Evolutionary conservation across 371 early-diverging fungal species (phyloP), one percentile per base, ranked within the genome.

Genomic region (Mortierella polycephala): DNA sequence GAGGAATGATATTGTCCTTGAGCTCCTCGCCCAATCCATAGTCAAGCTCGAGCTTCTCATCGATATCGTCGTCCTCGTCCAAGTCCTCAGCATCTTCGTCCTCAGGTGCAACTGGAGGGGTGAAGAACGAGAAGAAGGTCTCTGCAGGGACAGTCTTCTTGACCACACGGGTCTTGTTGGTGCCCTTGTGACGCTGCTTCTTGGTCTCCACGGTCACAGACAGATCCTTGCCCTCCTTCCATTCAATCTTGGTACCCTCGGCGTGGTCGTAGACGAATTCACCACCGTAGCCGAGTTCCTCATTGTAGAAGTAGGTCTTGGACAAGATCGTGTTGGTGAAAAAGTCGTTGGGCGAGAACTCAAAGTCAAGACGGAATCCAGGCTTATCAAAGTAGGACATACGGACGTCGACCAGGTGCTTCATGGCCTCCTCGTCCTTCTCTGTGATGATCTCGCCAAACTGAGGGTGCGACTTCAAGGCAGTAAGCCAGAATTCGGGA

Each of bases 171-270:
- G 97, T 96, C 90, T 96, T 95, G 91, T 97, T 98, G 83, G 97
- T 96, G 45, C 86, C 91, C 92, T 97, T 97, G 88, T 98, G 95
- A 71, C 98, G 95, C 88, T 99, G 98, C 87, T 96, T 99, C 90
- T 94, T 96, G 79, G 94, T 91, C 84, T 97, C 98, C 61, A 96
- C 87, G 7, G 90, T 95, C 55, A 95, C 90, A 56, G 95, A 91
- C 67, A 98, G 87, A 83, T 98, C 93, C 88, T 96, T 94, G 74
- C 94, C 97, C 68, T 95, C 96, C 84, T 96, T 97, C 99, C 99
- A 99, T 58, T 93, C 82, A 75, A 99, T 95, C 52, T 86, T 82
- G 66, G 90, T 89, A 56, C 96, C 98, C 83, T 94, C 94, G 46
- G 98, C 96, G 79, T 89, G 92, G 79, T 95, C 96, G 81, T 93